Conservation (phyloP, 2,329 filamentous ascomycete genomes). For the Fusarium begoniae region DNA sequence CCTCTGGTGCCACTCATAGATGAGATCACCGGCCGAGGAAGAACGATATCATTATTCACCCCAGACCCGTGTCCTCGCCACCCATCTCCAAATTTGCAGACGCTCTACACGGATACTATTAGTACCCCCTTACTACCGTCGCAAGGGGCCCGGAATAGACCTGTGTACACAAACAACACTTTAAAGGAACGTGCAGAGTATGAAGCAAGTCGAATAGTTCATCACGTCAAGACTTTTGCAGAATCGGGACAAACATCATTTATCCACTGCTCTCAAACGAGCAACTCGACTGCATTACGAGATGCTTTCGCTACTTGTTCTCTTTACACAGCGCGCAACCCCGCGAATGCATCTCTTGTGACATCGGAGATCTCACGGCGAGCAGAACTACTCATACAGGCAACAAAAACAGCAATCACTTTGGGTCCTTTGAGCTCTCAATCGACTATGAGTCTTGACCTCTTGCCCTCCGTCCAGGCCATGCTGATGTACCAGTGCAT, state of each 20-base stretch:
- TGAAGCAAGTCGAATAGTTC: rapidly evolving
- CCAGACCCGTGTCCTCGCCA: neutral
- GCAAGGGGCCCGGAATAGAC: rapidly evolving
- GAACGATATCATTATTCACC: neutral
- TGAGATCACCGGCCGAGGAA: neutral
- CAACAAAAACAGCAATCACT: neutral
- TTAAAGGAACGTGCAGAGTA: neutral
- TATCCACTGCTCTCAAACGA: neutral
- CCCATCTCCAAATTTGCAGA: rapidly evolving
- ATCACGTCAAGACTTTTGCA: neutral
- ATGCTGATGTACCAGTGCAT: neutral
- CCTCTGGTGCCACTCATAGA: neutral
- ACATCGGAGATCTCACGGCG: neutral
- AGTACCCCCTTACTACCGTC: neutral
- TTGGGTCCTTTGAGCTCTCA: neutral
- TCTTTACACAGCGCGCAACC: neutral
- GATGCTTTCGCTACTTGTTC: neutral
- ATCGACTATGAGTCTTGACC: neutral
- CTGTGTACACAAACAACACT: neutral
- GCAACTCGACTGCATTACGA: neutral
- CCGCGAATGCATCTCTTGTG: neutral
- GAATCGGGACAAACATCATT: neutral
- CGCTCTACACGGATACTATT: rapidly evolving
- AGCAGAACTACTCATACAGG: neutral
- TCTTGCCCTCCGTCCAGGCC: neutral